A percentile compares a stretch with the other conserved stretches of the same genome.
phyloP scores from a whole-genome alignment of 1,284 basidiomycete genomes.

The Trametes hirsuta region DNA sequence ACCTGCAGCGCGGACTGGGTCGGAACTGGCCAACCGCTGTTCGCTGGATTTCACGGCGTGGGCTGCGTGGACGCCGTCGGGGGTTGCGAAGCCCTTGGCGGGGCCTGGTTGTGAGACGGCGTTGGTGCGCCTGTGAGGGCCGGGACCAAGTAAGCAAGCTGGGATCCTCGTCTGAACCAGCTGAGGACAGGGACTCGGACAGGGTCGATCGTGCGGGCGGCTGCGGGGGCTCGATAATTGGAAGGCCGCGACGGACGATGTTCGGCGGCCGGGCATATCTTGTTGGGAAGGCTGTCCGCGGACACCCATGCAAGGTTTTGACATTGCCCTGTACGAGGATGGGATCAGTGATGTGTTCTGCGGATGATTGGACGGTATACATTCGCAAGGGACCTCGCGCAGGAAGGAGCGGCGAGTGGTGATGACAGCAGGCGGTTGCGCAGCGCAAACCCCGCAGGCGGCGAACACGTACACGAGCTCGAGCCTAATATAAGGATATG shows the following conservation, averaged over 20 bases:
- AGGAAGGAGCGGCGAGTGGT: constrained; percentile 3
- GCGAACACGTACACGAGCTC: too few species aligned
- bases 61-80: too few species aligned
- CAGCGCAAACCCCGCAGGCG: too few species aligned
- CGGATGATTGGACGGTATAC: constrained; percentile 9
- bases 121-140: not conserved
- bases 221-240: not conserved
- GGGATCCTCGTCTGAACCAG: not conserved
- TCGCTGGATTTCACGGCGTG: too few species aligned
- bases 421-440: constrained; percentile 5
- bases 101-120: too few species aligned
- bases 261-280: constrained; percentile 8
- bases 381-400: not conserved
- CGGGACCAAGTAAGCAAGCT: not conserved
- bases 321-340: constrained; percentile 13
- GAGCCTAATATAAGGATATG: too few species aligned
- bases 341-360: constrained; percentile 13
- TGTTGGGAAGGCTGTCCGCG: constrained; percentile 10
- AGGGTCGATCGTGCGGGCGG: constrained; percentile 3
- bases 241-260: not conserved
- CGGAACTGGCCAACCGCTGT: too few species aligned
- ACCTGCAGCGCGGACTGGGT: too few species aligned
- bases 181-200: not conserved
- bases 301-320: constrained; percentile 1
- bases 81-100: too few species aligned